Base-by-base conservation (phyloP, 2,329 filamentous ascomycete species). In the Elsinoe australis region DNA sequence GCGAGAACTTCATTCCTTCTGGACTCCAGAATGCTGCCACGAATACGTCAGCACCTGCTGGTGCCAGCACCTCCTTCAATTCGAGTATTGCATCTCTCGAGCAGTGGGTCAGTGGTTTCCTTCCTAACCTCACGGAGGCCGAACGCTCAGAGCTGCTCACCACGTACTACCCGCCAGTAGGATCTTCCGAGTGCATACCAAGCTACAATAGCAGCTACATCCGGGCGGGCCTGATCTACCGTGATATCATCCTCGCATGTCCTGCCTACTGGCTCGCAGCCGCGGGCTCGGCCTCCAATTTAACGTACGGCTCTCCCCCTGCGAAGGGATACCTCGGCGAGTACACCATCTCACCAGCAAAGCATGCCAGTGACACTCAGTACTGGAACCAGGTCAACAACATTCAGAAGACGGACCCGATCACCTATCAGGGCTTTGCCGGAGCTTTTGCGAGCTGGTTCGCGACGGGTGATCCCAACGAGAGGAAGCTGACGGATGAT, bases 391-490 rank as follows among this genome's bases (percentile, higher is more conserved):
- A 66, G 26, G 59, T 79, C 55, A 76, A 76, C 50, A 48, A 67
- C 0, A 61, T 76, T 2, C 79, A 82, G 51, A 58, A 70, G 49
- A 65, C 69, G 0, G 69, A 81, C 51, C 67, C 71, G 0, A 52
- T 74, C 1, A 74, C 74, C 4, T 82, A 82, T 52, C 52, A 72
- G 14, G 78, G 74, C 8, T 82, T 72, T 52, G 61, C 72, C 1
- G 78, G 79, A 3, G 76, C 78, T 0, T 72, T 82, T 56, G 77
- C 74, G 0, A 76, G 72, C 18, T 82, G 80, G 59, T 73, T 81
- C 50, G 69, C 75, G 58, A 78, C 74, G 0, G 76, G 75, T 0
- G 70, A 80, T 58, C 76, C 78, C 0, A 80, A 81, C 55, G 62
- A 67, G 9, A 67, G 75, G 50, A 80, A 80, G 51, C 52, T 80